phyloP scores from a whole-genome alignment of 2,329 filamentous ascomycete genomes.

The Botrytis cinerea region DNA sequence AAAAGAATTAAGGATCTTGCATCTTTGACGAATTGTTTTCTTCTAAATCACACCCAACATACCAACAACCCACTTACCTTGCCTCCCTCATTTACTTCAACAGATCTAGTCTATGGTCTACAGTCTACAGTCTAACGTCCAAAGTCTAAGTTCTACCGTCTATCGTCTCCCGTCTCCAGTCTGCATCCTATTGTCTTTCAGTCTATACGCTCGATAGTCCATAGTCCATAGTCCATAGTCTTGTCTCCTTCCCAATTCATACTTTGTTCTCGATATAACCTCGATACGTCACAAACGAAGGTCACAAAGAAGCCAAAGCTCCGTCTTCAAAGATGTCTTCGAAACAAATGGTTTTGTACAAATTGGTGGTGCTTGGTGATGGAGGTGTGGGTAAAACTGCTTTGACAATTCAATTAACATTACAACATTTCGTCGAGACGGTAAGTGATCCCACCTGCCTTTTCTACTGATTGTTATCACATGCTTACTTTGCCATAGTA shows the following conservation, averaged over 20 bases:
- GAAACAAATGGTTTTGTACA: slow-evolving; percentile 84
- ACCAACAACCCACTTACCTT: slow-evolving; percentile 16
- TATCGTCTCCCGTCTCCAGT: background rate
- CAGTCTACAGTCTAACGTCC: background rate
- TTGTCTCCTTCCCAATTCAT: background rate
- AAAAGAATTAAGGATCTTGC: slow-evolving; percentile 24
- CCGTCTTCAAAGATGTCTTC: slow-evolving; percentile 12
- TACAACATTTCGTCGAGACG: slow-evolving; percentile 98
- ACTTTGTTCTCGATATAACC: background rate
- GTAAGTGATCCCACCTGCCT: slow-evolving; percentile 47
- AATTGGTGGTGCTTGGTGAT: slow-evolving; percentile 91
- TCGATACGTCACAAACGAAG: slow-evolving; percentile 20
- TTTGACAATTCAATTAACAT: slow-evolving; percentile 91
- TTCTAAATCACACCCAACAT: slow-evolving; percentile 1
- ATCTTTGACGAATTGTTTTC: slow-evolving; percentile 28
- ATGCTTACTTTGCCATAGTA: slow-evolving; percentile 49
- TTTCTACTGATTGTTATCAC: slow-evolving; percentile 7
- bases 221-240: background rate
- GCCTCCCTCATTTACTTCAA: background rate
- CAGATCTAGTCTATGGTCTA: background rate
- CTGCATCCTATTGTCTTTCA: background rate
- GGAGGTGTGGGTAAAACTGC: slow-evolving; percentile 94
- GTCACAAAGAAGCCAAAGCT: background rate
- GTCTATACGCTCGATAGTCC: background rate
- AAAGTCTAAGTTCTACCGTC: background rate